A percentile compares a stretch with the other conserved stretches of the same genome.
Conservation (phyloP, 257 asterid genomes). For the Knoxia roxburghii region DNA sequence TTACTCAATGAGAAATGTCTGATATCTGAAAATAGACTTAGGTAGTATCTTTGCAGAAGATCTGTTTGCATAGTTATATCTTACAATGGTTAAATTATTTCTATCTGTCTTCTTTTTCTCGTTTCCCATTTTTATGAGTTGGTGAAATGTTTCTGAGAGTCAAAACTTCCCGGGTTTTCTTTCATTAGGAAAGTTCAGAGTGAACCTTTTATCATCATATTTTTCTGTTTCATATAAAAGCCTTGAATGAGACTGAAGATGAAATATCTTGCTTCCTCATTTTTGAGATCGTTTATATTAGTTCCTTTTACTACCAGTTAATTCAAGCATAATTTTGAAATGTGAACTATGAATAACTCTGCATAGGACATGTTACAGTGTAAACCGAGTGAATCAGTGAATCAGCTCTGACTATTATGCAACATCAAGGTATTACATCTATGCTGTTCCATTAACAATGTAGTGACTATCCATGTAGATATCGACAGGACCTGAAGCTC, state of each 20-base stretch:
- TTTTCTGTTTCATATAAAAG: not conserved
- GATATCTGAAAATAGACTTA: not conserved
- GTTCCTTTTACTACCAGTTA: not conserved
- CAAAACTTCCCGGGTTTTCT: not conserved
- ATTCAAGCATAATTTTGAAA: not conserved
- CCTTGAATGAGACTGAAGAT: not conserved
- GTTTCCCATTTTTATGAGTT: not conserved
- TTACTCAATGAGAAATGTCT: not conserved
- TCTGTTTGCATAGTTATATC: not conserved
- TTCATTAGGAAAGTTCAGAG: not conserved
- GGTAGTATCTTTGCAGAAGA: not conserved
- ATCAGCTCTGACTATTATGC: not conserved
- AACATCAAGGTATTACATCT: not conserved
- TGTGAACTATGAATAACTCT: not conserved
- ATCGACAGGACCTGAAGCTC: slow-evolving; percentile 95
- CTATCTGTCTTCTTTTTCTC: slow-evolving; percentile 4
- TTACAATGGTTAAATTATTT: not conserved
- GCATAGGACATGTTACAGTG: too few species aligned
- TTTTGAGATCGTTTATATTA: not conserved
- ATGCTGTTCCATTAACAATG: not conserved
- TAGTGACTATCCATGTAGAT: slow-evolving; percentile 37
- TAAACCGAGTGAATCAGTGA: not conserved
- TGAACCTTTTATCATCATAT: not conserved
- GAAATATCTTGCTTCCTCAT: not conserved
- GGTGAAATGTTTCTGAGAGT: not conserved